Percentiles rank a stretch among this genome's conserved stretches.
phyloP scores from a whole-genome alignment of 805 yeast genomes.

The Phaffomyces opuntiae region DNA sequence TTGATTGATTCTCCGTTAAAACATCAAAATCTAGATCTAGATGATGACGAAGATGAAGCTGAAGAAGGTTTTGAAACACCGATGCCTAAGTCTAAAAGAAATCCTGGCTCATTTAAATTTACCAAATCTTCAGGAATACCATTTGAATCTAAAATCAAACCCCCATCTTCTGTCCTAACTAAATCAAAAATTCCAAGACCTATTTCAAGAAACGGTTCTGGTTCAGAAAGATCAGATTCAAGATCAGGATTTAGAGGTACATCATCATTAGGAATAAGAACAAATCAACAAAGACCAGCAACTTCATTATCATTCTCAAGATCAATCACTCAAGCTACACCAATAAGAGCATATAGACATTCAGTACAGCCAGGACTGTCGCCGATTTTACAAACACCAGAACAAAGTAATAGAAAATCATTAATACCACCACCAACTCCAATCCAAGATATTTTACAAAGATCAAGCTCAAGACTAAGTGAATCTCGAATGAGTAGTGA shows the following conservation, averaged over 20 bases:
- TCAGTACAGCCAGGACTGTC: slow-evolving; percentile 11
- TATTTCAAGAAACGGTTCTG: slow-evolving; percentile 15
- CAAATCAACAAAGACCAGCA: slow-evolving; percentile 8
- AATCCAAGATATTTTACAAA: slow-evolving; percentile 16
- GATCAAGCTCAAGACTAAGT: slow-evolving; percentile 10
- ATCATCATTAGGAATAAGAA: slow-evolving; percentile 11
- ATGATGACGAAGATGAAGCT: neutral
- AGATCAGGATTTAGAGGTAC: slow-evolving; percentile 10
- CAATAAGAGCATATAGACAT: slow-evolving; percentile 9
- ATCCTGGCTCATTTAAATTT: slow-evolving; percentile 2
- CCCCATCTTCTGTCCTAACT: neutral
- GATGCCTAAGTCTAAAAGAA: slow-evolving; percentile 8
- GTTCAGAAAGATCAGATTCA: slow-evolving; percentile 15
- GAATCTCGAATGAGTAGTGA: slow-evolving; percentile 1
- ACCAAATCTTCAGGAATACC: neutral
- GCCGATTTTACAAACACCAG: slow-evolving; percentile 19
- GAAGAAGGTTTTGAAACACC: slow-evolving; percentile 14
- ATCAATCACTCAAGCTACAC: slow-evolving; percentile 1
- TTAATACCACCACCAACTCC: slow-evolving; percentile 24
- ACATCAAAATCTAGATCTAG: neutral
- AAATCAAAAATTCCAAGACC: slow-evolving; percentile 1
- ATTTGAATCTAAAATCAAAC: slow-evolving; percentile 10
- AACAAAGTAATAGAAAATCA: slow-evolving; percentile 12
- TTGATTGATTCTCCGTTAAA: slow-evolving; percentile 3
- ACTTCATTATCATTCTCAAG: slow-evolving; percentile 17